Evolutionary conservation across 495 filamentous ascomycete species (phyloP).

Genomic region (Penicillium herquei): DNA sequence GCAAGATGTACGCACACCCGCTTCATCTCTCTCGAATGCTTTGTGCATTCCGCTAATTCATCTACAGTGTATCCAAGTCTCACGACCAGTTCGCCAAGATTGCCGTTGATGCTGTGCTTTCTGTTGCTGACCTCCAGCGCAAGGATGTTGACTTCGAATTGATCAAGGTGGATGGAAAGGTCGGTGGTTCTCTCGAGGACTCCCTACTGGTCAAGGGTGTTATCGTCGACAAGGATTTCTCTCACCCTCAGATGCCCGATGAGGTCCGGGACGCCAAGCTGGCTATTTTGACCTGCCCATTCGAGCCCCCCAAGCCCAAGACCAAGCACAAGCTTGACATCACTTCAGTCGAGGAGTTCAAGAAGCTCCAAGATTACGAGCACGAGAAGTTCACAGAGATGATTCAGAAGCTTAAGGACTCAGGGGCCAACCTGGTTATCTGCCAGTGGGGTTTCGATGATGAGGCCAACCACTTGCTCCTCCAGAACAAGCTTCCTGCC

Average conservation of each 20-base stretch:
- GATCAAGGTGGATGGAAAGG: constrained; percentile 99
- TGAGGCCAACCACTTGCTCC: constrained; percentile 93
- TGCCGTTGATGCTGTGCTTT: constrained; percentile 93
- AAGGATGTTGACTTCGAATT: constrained; percentile 99
- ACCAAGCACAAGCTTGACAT: constrained; percentile 99
- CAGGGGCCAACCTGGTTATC: constrained; percentile 95
- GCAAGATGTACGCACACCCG: constrained; percentile 69
- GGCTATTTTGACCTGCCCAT: constrained; percentile 95
- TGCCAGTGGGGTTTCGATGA: constrained; percentile 99
- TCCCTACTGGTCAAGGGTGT: constrained; percentile 94
- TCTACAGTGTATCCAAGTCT: constrained; percentile 82
- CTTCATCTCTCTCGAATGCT: not conserved
- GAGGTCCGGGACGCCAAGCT: constrained; percentile 93
- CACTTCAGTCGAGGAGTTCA: constrained; percentile 95
- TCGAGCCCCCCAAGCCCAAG: constrained; percentile 99
- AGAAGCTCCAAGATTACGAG: constrained; percentile 93
- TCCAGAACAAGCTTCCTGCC: constrained; percentile 93
- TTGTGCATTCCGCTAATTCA: constrained; percentile 22
- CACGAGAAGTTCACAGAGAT: constrained; percentile 95
- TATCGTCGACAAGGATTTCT: constrained; percentile 99
- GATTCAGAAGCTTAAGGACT: constrained; percentile 97
- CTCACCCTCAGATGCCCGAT: constrained; percentile 97
- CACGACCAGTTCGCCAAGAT: constrained; percentile 98
- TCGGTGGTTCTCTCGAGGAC: constrained; percentile 93
- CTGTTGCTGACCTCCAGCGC: constrained; percentile 91